Evolutionary conservation across 179 eudicot species (phyloP), one percentile per base, ranked within the genome.

Genomic region (Silene noctiflora): DNA sequence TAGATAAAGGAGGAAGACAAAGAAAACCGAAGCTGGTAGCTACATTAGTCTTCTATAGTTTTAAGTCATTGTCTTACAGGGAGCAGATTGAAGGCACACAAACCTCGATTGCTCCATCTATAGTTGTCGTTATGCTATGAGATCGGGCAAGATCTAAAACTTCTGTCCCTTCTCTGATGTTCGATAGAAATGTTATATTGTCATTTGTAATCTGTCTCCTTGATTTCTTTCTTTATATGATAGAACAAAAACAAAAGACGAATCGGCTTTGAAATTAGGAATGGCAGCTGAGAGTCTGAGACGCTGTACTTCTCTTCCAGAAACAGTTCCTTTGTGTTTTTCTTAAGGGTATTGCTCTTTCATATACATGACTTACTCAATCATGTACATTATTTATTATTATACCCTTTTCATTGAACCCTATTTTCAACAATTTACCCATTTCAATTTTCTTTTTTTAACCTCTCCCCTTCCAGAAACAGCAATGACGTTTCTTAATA

Each of bases 21-120:
- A 67, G 29, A 31, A 19, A 68, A 29, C 53, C 19, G 44, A 70
- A 48, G 74, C 35, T 70, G 64, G 46, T 24, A 25, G 44, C 67
- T 56, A 39, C 58, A 58, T 11, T 53, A 10, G 66, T 31, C 58
- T 35, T 67, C 51, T 33, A 35, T 58, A 22, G 29, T 20, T 76
- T 69, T 25, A 58, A 58, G 55, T 76, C 48, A 11, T 46, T 59
- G 51, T 68, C 42, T 39, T 63, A 67, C 48, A 69, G 35, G 72
- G 33, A 69, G 58, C 46, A 33, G 35, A 5, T 29, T 17, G 44
- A 22, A 17, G 20, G 19, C 21, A 27, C 21, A n/a, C 6, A 4
- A 16, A 12, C 6, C 46, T 14, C 14, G 5, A 69, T 12, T 48
- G 19, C 17, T 63, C 67, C 65, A 60, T 8, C 65, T 51, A 1